Evolutionary conservation across 352 stramenopile genomes (phyloP).

Genomic region (Phytophthora sojae): DNA sequence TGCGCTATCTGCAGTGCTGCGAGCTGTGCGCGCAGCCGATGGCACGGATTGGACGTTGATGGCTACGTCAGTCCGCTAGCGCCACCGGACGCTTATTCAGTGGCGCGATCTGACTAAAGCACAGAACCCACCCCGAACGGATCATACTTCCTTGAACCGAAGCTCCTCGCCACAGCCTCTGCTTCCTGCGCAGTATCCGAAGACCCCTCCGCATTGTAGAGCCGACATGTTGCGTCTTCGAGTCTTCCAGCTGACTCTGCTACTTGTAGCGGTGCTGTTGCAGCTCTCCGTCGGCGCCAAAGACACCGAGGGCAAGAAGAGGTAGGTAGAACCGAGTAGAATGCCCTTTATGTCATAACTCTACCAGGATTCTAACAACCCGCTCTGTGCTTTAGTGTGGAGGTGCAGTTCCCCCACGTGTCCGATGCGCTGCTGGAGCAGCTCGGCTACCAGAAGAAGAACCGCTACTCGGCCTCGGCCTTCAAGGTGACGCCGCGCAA

Average conservation of each 20-base stretch:
- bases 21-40: slow-evolving; percentile 1
- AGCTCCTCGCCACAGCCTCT: not conserved
- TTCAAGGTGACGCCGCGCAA: slow-evolving; percentile 85
- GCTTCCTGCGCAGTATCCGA: not conserved
- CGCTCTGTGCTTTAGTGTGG: slow-evolving; percentile 41
- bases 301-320: slow-evolving; percentile 51
- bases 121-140: slow-evolving; percentile 5
- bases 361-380: not conserved
- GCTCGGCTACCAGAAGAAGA: slow-evolving; percentile 85
- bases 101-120: slow-evolving; percentile 5
- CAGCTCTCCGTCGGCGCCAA: slow-evolving; percentile 39
- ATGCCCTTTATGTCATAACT: slow-evolving; percentile 2
- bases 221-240: slow-evolving; percentile 16
- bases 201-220: not conserved
- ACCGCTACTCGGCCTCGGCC: slow-evolving; percentile 71
- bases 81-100: not conserved
- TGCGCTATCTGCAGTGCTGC: not conserved
- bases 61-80: slow-evolving; percentile 9
- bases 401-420: slow-evolving; percentile 82
- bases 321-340: slow-evolving; percentile 22
- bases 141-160: slow-evolving; percentile 18
- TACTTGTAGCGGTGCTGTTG: slow-evolving; percentile 39
- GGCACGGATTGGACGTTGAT: not conserved
- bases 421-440: slow-evolving; percentile 79
- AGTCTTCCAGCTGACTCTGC: slow-evolving; percentile 34